Conservation (phyloP, 139 green algal genomes). For the Desmodesmus armatus region DNA sequence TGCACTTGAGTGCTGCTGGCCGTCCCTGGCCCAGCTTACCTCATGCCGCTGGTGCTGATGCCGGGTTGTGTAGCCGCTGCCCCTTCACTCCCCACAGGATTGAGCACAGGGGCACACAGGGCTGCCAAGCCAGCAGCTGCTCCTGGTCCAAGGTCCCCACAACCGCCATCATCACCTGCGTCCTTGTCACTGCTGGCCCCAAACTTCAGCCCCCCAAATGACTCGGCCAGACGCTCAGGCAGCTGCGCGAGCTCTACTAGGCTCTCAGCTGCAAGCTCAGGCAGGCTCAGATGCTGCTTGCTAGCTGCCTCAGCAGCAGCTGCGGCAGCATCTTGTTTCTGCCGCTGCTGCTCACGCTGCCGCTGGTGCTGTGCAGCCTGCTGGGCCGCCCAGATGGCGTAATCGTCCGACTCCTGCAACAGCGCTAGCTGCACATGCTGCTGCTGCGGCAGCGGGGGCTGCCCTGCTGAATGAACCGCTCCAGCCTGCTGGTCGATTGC, state of each 20-base stretch:
- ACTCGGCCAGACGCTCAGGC: slow-evolving; percentile 44
- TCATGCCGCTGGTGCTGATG: neutral
- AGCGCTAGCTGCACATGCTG: slow-evolving; percentile 38
- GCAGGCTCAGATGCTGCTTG: slow-evolving; percentile 11
- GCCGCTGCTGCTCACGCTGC: slow-evolving; percentile 18
- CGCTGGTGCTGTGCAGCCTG: slow-evolving; percentile 16
- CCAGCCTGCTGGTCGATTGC: neutral
- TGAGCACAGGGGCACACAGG: neutral
- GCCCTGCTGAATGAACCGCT: neutral
- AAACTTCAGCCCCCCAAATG: neutral
- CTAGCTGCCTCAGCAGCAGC: neutral
- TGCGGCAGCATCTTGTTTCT: slow-evolving; percentile 28
- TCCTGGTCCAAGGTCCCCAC: neutral
- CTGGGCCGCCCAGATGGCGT: slow-evolving; percentile 13
- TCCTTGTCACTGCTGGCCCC: neutral
- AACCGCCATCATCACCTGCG: neutral
- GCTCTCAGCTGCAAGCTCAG: slow-evolving; percentile 21
- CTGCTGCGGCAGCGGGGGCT: slow-evolving; percentile 6
- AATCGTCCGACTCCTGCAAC: slow-evolving; percentile 31
- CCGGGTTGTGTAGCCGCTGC: too few relatives aligned
- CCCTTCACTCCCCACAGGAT: neutral
- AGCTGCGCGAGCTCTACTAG: slow-evolving; percentile 36
- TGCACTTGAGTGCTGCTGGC: too few relatives aligned
- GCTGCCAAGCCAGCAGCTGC: neutral
- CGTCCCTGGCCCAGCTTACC: too few relatives aligned